Percentiles rank a stretch among this genome's conserved stretches.
Conservation (phyloP, 73 alveolate species). For the Paramecium sexaurelia region DNA sequence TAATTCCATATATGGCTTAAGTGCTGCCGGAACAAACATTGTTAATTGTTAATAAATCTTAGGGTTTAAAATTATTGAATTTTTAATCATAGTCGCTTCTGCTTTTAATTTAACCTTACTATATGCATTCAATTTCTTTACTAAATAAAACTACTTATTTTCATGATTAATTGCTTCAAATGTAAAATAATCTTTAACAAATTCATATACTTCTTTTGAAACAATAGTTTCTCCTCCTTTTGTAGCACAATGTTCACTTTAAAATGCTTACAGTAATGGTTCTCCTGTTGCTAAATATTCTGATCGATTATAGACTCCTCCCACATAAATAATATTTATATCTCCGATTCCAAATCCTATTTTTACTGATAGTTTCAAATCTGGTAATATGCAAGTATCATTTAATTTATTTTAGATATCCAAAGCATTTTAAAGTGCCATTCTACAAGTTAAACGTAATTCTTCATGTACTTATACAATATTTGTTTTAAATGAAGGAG, state of each 20-base stretch:
- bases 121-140: neutral
- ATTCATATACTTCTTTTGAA: constrained; percentile 81
- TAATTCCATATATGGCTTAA: constrained; percentile 89
- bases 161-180: constrained; percentile 63
- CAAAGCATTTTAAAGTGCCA: constrained; percentile 88
- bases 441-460: constrained; percentile 73
- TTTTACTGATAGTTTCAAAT: constrained; percentile 73
- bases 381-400: constrained; percentile 82
- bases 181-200: constrained; percentile 77
- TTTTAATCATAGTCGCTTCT: constrained; percentile 81
- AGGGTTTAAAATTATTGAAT: constrained; percentile 73
- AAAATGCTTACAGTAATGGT: constrained; percentile 88
- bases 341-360: constrained; percentile 92
- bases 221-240: constrained; percentile 93
- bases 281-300: constrained; percentile 94
- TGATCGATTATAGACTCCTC: constrained; percentile 95
- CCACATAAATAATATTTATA: constrained; percentile 91
- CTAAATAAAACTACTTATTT: neutral
- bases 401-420: constrained; percentile 85
- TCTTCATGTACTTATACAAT: constrained; percentile 67
- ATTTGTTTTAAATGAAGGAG: constrained; percentile 66
- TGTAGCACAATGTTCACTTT: constrained; percentile 89
- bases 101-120: constrained; percentile 72
- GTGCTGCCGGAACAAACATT: constrained; percentile 93
- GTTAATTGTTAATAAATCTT: constrained; percentile 77